Evolutionary conservation across 2,329 filamentous ascomycete species (phyloP), one percentile per base, ranked within the genome.

Genomic region (Alternaria dauci): DNA sequence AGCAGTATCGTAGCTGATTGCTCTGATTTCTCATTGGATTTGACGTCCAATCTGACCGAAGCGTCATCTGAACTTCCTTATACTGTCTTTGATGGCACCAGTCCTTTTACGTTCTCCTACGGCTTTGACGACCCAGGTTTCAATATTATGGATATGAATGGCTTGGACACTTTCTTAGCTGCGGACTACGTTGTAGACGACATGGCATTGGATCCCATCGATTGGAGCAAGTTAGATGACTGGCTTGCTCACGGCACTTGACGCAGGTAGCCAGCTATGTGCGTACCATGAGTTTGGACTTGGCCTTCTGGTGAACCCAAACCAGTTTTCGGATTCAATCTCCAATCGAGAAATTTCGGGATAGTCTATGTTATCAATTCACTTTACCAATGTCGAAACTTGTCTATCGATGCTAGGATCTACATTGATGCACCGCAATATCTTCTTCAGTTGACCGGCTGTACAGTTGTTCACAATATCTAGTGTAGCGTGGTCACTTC

Each of bases 161-260:
- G 44, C 3, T 18, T 25, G n/a, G 2, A 32, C 11, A 18, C 16
- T 1, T 47, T 47, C 30, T 3, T 47, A 25, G 3, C 44, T 32
- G 30, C 44, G n/a, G 44, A 51, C 44, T 47, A 47, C 26, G 32
- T 47, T n/a, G 30, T 32, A 14, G 44, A 47, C 28, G 44, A 47
- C 32, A 9, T 25, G 30, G 18, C 44, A 1, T 18, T 47, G 1
- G 44, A 47, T 14, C 30, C 25, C 3, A 47, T 47, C n/a, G 44
- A 47, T n/a, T 47, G 26, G 44, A 28, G 44, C 16, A 47, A 47
- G n/a, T 47, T 47, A 25, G 44, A 47, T 3, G 30, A 6, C 11
- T 47, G 44, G 44, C 28, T 47, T 6, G 44, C 44, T 47, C 44
- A 47, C 3, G 26, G 14, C 20, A 32, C 28, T 11, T 47, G 44